A percentile compares a stretch with the other conserved stretches of the same genome.
Conservation (phyloP, 441 rosid species). For the Eugenia klotzschiana region DNA sequence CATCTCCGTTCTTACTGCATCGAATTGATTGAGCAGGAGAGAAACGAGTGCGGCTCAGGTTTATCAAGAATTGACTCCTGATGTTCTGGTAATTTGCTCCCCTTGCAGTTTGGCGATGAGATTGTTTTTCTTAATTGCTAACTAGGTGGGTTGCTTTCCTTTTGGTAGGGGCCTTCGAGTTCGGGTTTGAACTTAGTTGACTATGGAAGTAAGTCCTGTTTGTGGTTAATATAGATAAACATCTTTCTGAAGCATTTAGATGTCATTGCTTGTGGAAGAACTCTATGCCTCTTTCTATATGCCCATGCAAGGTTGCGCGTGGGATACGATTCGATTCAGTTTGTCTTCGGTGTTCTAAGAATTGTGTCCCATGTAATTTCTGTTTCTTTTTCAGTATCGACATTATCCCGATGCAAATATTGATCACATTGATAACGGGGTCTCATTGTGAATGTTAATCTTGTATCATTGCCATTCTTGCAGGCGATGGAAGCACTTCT, state of each 20-base stretch:
- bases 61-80: constrained; percentile 24
- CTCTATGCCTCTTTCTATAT: not conserved
- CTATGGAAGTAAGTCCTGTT: constrained; percentile 32
- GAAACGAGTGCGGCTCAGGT: constrained; percentile 26
- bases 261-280: not conserved
- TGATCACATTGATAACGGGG: not conserved
- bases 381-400: not conserved
- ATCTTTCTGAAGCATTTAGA: not conserved
- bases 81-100: constrained; percentile 32
- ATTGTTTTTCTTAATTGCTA: not conserved
- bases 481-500: constrained; percentile 39
- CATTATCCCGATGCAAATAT: not conserved
- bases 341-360: not conserved
- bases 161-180: constrained; percentile 23
- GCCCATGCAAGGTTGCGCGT: not conserved
- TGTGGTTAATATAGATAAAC: not conserved
- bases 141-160: not conserved
- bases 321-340: not conserved
- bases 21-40: constrained; percentile 22
- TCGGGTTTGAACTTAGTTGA: constrained; percentile 27
- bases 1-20: not conserved
- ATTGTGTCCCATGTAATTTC: not conserved
- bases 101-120: not conserved
- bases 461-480: not conserved
- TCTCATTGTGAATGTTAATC: not conserved